A percentile compares a stretch with the other conserved stretches of the same genome.
These are phyloP conservation scores for Silene uniflora DNA, from an alignment of 148 eudicot genomes.

Conservation along the genomic window DNA sequence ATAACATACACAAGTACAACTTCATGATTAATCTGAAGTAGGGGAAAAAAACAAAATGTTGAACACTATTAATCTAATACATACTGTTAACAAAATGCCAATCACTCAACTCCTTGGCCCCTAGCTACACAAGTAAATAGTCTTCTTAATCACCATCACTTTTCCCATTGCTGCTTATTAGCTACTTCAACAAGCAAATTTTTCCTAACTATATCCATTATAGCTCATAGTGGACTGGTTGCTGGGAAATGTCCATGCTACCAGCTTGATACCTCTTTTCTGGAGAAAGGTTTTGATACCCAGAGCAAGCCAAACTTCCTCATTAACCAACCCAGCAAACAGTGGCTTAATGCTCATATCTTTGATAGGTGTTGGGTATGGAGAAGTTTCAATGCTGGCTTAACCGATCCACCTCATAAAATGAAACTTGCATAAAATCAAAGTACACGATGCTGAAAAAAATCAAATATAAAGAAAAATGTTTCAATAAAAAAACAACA, in stretches of 20 bases:
- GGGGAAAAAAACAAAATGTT: too few species aligned
- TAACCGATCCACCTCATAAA: neutral
- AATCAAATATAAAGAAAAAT: neutral
- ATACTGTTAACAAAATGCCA: too few species aligned
- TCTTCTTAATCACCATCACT: neutral
- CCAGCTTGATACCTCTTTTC: neutral
- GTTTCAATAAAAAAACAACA: slow-evolving; percentile 13
- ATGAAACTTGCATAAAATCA: neutral
- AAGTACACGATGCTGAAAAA: neutral
- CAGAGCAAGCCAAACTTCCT: neutral
- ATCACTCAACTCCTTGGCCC: neutral
- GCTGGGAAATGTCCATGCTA: neutral
- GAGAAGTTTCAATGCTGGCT: neutral
- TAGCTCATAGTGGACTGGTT: neutral
- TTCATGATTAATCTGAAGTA: too few species aligned
- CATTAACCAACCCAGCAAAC: neutral
- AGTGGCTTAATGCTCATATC: neutral
- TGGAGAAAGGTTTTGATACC: neutral
- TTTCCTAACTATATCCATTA: neutral
- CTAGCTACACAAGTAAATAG: neutral
- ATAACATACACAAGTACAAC: neutral
- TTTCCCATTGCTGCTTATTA: neutral
- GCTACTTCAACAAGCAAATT: neutral
- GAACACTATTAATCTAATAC: too few species aligned
- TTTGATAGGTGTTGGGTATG: neutral